Conservation (phyloP, 768 basidiomycete genomes). For the Tulasnella sp. region DNA sequence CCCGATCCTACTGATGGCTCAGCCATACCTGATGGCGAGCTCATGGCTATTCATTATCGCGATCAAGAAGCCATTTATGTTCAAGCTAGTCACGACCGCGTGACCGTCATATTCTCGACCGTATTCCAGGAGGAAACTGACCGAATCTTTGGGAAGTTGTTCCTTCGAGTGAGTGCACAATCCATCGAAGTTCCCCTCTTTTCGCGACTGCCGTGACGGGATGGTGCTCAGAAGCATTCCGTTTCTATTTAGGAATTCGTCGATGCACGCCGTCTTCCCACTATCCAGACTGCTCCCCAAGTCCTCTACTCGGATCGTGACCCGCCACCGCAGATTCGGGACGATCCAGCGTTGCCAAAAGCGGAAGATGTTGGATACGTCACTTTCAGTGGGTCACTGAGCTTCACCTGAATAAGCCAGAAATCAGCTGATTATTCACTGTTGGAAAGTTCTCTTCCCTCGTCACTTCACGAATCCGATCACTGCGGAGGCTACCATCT, state of each 20-base stretch:
- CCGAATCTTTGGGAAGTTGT: slow-evolving; percentile 95
- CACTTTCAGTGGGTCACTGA: slow-evolving; percentile 58
- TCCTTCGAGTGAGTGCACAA: slow-evolving; percentile 67
- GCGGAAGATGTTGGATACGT: slow-evolving; percentile 93
- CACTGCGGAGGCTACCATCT: slow-evolving; percentile 74
- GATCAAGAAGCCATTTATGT: slow-evolving; percentile 97
- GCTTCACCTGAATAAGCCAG: neutral
- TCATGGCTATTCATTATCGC: slow-evolving; percentile 92
- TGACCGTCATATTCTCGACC: slow-evolving; percentile 96
- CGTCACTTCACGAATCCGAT: slow-evolving; percentile 80
- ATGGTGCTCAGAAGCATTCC: neutral
- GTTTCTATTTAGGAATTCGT: slow-evolving; percentile 78
- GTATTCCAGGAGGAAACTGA: slow-evolving; percentile 97
- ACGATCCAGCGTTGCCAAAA: slow-evolving; percentile 72
- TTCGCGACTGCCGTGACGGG: slow-evolving; percentile 22
- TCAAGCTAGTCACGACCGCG: slow-evolving; percentile 87
- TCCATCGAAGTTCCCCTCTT: neutral
- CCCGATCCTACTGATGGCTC: slow-evolving; percentile 44
- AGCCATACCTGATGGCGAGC: slow-evolving; percentile 62
- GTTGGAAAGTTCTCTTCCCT: slow-evolving; percentile 73
- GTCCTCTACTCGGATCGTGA: slow-evolving; percentile 93
- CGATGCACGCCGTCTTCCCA: slow-evolving; percentile 89
- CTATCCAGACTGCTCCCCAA: slow-evolving; percentile 94
- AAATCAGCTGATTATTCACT: neutral
- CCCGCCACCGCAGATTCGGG: slow-evolving; percentile 93